These are phyloP conservation scores for Eucalyptus tenuipes DNA, from an alignment of 345 rosid species.

Conservation along the genomic window DNA sequence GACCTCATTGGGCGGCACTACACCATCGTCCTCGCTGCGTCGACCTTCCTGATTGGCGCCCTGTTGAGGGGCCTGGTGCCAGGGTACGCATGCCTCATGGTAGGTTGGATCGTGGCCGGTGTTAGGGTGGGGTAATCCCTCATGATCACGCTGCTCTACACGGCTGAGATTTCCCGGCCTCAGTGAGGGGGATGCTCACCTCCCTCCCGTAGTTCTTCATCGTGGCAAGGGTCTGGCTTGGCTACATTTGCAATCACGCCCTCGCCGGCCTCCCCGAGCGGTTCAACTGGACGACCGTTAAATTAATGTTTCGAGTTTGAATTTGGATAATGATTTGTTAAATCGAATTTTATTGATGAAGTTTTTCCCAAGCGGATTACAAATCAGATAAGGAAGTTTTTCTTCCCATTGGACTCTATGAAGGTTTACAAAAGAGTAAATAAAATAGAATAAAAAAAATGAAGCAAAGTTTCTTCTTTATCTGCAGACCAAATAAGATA, in stretches of 20 bases:
- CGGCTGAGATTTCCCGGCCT: constrained; percentile 33
- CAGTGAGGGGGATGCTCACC: constrained; percentile 38
- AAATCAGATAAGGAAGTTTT: too few species aligned
- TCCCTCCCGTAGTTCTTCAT: constrained; percentile 54
- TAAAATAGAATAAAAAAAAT: too few species aligned
- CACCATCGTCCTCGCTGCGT: constrained; percentile 40
- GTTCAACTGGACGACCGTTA: constrained; percentile 14
- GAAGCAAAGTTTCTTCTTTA: too few species aligned
- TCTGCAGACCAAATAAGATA: too few species aligned
- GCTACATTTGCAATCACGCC: constrained; percentile 30
- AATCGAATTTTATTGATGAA: too few species aligned
- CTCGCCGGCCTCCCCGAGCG: constrained; percentile 18
- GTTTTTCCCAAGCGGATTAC: too few species aligned
- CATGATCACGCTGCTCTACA: constrained; percentile 51
- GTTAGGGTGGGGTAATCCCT: constrained; percentile 51
- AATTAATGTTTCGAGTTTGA: too few species aligned
- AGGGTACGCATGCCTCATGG: constrained; percentile 30
- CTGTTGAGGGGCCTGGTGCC: constrained; percentile 42
- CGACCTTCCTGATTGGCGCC: constrained; percentile 40
- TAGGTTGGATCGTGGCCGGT: constrained; percentile 47
- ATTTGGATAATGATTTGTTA: too few species aligned
- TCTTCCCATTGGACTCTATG: too few species aligned
- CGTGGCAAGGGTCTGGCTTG: constrained; percentile 32
- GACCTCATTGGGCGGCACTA: constrained; percentile 41
- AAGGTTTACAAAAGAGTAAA: too few species aligned